These are phyloP conservation scores for Microdochium nivale DNA, from an alignment of 2,329 filamentous ascomycete species.

Conservation along the genomic window DNA sequence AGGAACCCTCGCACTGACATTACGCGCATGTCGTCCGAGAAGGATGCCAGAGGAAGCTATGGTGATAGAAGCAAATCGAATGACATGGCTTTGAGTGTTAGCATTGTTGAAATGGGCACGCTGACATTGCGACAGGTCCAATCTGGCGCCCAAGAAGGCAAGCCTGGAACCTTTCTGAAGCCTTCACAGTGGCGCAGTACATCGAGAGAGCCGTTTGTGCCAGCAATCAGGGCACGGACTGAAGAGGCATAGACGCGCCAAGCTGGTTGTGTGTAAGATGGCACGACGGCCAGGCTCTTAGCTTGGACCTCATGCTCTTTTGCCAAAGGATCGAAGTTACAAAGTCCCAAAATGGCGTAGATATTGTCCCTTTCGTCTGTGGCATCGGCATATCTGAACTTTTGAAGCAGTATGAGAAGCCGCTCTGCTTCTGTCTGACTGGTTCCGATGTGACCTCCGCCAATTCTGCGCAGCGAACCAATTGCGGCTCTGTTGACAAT, in stretches of 20 bases:
- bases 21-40: neutral
- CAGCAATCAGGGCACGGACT: neutral
- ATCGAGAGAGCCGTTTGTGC: neutral
- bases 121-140: neutral
- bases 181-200: neutral
- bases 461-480: neutral
- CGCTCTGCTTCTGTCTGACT: neutral
- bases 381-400: neutral
- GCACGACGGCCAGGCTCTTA: neutral
- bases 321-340: neutral
- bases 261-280: neutral
- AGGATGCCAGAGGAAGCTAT: neutral
- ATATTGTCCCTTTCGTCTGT: slow-evolving; percentile 1
- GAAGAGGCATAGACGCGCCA: neutral
- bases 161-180: neutral
- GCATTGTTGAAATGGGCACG: neutral
- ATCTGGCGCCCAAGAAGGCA: neutral
- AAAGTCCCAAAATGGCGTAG: neutral
- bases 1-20: neutral
- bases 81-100: neutral
- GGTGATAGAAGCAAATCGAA: neutral
- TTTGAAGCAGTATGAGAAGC: neutral
- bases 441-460: neutral
- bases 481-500: neutral
- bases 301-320: neutral